Evolutionary conservation across 257 asterid genomes (phyloP), one percentile per base, ranked within the genome.

Genomic region (Plectranthus barbatus): DNA sequence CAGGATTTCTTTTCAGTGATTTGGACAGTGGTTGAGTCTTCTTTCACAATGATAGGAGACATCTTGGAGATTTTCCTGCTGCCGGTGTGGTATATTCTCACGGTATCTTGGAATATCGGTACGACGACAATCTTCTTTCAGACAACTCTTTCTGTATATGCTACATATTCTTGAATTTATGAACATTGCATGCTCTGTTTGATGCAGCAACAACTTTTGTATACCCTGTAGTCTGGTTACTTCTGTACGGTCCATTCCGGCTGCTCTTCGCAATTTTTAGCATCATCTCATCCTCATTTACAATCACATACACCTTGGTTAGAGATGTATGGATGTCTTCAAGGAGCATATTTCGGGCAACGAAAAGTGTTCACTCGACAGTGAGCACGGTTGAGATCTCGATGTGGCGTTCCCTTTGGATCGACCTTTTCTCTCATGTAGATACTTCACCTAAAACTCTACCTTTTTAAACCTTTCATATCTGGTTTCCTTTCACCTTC

Each of bases 401-500:
- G 9, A 61, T 82, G 75, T 86, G 92, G 95, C 96, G 95, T 33
- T 79, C 94, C 40, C 85, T 88, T 33, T 88, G 96, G 96, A 77
- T 84, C 59, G 96, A 88, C 70, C 90, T 88, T 61, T 88, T 88
- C 80, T 88, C 95, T 57, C 95, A 84, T 84, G 96, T 88, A 83
- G 85, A 92, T 88, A 83, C 47, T 33, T 44, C n/a, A 12, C 17
- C 52, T 31, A 49, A 51, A 49, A 48, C 52, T 24, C 0, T 33
- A 45, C 50, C 52, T 42, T 40, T 57, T 42, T 4, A 41, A 0
- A 17, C 11, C 18, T 48, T 41, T 33, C 34, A 41, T 21, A 34
- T n/a, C 40, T 34, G 15, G 34, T 64, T 64, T 45, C 41, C 49
- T 57, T 46, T 15, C 19, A 23, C 45, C n/a, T 51, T 64, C 14